These are phyloP conservation scores for Capronia epimyces DNA, from an alignment of 2,329 filamentous ascomycete genomes.

Conservation along the genomic window DNA sequence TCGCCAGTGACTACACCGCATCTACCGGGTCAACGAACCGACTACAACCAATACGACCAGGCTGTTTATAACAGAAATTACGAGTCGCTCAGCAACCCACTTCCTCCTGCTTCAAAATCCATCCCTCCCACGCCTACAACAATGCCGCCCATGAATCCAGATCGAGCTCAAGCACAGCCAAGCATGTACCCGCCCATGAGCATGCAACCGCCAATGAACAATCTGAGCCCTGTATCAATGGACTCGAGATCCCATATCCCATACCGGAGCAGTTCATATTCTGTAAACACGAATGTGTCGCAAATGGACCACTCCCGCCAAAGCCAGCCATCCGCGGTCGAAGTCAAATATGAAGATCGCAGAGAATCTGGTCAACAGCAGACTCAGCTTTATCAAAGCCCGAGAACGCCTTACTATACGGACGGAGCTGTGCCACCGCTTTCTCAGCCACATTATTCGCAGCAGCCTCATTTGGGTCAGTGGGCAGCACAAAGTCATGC, in stretches of 20 bases:
- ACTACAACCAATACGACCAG: slow-evolving; percentile 28
- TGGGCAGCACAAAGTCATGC: slow-evolving; percentile 14
- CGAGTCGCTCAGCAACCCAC: slow-evolving; percentile 19
- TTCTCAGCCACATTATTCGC: slow-evolving; percentile 18
- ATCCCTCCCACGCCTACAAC: slow-evolving; percentile 25
- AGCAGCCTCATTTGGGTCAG: slow-evolving; percentile 14
- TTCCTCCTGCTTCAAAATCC: slow-evolving; percentile 21
- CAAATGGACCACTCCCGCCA: slow-evolving; percentile 24
- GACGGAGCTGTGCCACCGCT: slow-evolving; percentile 16
- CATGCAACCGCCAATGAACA: slow-evolving; percentile 26
- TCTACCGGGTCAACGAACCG: slow-evolving; percentile 20
- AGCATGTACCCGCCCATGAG: slow-evolving; percentile 29
- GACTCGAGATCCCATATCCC: slow-evolving; percentile 22
- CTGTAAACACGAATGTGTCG: slow-evolving; percentile 16
- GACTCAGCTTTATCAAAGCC: slow-evolving; percentile 21
- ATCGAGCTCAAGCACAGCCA: slow-evolving; percentile 19
- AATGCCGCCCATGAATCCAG: slow-evolving; percentile 25
- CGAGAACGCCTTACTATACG: slow-evolving; percentile 18
- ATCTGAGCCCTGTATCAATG: slow-evolving; percentile 27
- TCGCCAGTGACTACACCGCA: slow-evolving; percentile 21
- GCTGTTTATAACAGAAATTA: slow-evolving; percentile 25
- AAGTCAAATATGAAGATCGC: slow-evolving; percentile 26
- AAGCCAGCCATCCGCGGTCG: slow-evolving; percentile 23
- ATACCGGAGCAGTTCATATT: slow-evolving; percentile 24
- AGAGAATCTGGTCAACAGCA: slow-evolving; percentile 18